phyloP scores from a whole-genome alignment of 306 rosid genomes.

The Sindora glabra region DNA sequence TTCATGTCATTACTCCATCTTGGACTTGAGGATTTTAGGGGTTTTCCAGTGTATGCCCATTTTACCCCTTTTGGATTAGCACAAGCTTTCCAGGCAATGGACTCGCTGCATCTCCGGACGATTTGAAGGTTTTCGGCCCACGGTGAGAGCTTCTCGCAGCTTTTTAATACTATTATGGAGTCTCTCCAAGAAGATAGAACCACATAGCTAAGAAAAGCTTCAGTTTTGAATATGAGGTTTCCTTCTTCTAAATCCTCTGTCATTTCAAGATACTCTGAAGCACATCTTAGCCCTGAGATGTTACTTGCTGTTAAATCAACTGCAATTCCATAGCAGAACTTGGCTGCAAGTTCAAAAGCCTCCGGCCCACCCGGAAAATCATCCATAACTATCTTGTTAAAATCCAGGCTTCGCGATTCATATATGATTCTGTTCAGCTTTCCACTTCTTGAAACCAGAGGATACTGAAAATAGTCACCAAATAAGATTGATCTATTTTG shows the following conservation, averaged over 20 bases:
- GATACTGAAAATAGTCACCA: slow-evolving; percentile 47
- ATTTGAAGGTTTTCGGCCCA: slow-evolving; percentile 97
- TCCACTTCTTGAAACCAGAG: slow-evolving; percentile 89
- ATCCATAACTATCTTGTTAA: slow-evolving; percentile 62
- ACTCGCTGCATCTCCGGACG: slow-evolving; percentile 88
- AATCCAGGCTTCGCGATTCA: slow-evolving; percentile 57
- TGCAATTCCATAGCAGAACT: slow-evolving; percentile 86
- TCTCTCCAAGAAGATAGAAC: slow-evolving; percentile 96
- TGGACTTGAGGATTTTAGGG: slow-evolving; percentile 62
- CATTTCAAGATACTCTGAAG: slow-evolving; percentile 94
- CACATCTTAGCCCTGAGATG: slow-evolving; percentile 92
- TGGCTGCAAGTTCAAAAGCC: slow-evolving; percentile 83
- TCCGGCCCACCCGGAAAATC: slow-evolving; percentile 91
- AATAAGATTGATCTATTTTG: background rate
- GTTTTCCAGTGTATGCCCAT: slow-evolving; percentile 86
- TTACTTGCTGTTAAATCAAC: slow-evolving; percentile 94
- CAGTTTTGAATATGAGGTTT: slow-evolving; percentile 91
- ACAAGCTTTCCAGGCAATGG: slow-evolving; percentile 98
- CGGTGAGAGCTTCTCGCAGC: slow-evolving; percentile 89
- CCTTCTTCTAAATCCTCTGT: slow-evolving; percentile 98
- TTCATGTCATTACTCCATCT: slow-evolving; percentile 73
- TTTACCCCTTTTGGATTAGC: slow-evolving; percentile 93
- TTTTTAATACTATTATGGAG: slow-evolving; percentile 84
- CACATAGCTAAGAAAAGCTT: slow-evolving; percentile 94
- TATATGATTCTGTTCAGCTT: slow-evolving; percentile 75